Conservation (phyloP, 1,284 basidiomycete species). For the Leccinum pachyderme region DNA sequence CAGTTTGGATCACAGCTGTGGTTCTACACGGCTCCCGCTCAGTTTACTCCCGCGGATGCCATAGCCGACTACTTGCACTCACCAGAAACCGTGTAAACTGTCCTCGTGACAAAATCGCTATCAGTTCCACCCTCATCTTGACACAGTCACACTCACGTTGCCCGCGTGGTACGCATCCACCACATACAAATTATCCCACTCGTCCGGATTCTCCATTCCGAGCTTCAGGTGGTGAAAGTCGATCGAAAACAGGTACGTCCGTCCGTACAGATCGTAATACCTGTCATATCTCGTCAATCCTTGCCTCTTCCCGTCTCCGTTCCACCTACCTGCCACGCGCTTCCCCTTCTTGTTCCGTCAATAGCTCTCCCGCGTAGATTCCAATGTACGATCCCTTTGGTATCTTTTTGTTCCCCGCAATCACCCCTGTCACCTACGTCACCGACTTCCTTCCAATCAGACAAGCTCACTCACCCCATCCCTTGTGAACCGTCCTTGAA, state of each 20-base stretch:
- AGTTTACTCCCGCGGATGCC: background rate
- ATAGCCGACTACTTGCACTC: conserved; percentile 24
- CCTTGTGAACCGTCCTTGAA: conserved; percentile 68
- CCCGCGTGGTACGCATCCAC: conserved; percentile 88
- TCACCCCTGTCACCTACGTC: conserved; percentile 51
- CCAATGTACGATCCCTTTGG: conserved; percentile 73
- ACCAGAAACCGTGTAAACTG: conserved; percentile 72
- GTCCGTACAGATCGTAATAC: conserved; percentile 71
- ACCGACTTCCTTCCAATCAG: conserved; percentile 1
- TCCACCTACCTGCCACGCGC: conserved; percentile 60
- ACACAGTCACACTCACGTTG: conserved; percentile 54
- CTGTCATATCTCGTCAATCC: conserved; percentile 36
- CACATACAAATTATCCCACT: conserved; percentile 43
- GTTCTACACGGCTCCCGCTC: conserved; percentile 49
- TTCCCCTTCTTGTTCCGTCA: conserved; percentile 68
- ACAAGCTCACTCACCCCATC: conserved; percentile 62
- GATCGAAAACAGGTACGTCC: conserved; percentile 84
- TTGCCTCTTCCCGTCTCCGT: background rate
- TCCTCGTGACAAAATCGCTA: conserved; percentile 8
- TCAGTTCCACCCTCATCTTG: conserved; percentile 5
- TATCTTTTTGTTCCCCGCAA: conserved; percentile 64
- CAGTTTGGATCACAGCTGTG: conserved; percentile 91
- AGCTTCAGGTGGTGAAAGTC: conserved; percentile 69
- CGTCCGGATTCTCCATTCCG: conserved; percentile 36
- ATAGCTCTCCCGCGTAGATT: conserved; percentile 81